These are phyloP conservation scores for Boletellus ananiceps DNA, from an alignment of 768 basidiomycete species.

Conservation along the genomic window DNA sequence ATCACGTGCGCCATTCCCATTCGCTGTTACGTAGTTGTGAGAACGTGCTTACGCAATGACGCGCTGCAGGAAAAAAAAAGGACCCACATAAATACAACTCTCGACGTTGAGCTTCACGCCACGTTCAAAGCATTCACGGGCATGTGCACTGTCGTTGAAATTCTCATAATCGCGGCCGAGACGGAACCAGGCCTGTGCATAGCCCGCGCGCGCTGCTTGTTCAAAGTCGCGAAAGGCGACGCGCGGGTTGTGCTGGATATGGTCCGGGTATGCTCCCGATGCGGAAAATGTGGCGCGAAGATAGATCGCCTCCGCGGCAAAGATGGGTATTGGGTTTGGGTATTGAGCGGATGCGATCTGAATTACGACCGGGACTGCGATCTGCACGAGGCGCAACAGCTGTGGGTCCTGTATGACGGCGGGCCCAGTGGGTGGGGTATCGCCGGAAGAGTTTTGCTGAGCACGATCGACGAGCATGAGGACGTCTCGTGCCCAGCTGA, in stretches of 20 bases:
- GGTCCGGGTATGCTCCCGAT: constrained; percentile 65
- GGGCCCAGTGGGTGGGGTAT: constrained; percentile 46
- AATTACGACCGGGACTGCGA: constrained; percentile 64
- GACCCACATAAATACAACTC: constrained; percentile 72
- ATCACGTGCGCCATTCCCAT: constrained; percentile 91
- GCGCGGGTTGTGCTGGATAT: constrained; percentile 62
- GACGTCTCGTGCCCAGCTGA: constrained; percentile 83
- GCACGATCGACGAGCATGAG: constrained; percentile 68
- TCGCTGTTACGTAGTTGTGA: constrained; percentile 44
- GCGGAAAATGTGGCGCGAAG: constrained; percentile 71
- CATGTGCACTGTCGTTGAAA: constrained; percentile 68
- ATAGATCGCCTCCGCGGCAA: constrained; percentile 70
- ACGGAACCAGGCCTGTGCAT: constrained; percentile 82
- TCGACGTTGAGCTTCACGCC: constrained; percentile 73
- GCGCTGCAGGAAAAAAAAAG: background rate
- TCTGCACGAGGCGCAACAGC: constrained; percentile 54
- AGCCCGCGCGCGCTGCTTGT: constrained; percentile 71
- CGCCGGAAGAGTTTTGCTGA: constrained; percentile 35
- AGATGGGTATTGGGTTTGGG: constrained; percentile 33
- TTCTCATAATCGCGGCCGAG: constrained; percentile 90
- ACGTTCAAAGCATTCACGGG: constrained; percentile 82
- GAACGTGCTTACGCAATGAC: background rate
- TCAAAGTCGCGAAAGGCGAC: constrained; percentile 90
- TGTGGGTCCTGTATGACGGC: constrained; percentile 53
- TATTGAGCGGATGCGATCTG: constrained; percentile 42